Conservation (phyloP, 176 grass and related monocot species). For the bread wheat (Triticum aestivum) region DNA sequence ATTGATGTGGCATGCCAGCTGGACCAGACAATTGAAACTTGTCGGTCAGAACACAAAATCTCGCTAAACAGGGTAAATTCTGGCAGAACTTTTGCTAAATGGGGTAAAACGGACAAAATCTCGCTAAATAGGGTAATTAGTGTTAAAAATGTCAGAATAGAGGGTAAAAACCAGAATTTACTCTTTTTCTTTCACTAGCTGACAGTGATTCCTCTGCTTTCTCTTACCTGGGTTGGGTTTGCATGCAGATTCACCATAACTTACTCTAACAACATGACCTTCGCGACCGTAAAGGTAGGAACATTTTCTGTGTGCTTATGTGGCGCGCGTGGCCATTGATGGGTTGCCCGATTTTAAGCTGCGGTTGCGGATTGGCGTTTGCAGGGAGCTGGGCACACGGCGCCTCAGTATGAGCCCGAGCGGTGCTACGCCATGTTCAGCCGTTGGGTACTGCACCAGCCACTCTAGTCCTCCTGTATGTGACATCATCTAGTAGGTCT, state of each 20-base stretch:
- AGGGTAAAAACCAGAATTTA: no score
- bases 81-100: no score
- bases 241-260: constrained; percentile 31
- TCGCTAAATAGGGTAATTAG: no score
- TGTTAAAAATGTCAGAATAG: no score
- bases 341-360: background rate
- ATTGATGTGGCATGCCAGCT: no score
- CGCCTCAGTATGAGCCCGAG: constrained; percentile 29
- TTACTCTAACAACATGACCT: constrained; percentile 54
- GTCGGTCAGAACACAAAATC: no score
- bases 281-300: constrained; percentile 35
- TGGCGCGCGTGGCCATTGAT: background rate
- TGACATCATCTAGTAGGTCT: no score
- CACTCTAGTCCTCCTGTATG: background rate
- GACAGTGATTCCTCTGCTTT: background rate
- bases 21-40: no score
- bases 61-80: no score
- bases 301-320: background rate
- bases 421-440: constrained; percentile 41
- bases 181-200: background rate
- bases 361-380: background rate
- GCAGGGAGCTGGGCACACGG: constrained; percentile 37
- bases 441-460: constrained; percentile 23
- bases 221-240: background rate
- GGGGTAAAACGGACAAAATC: no score